A percentile compares a stretch with the other conserved stretches of the same genome.
Conservation (phyloP, 169 alveolate genomes). For the Plasmodium relictum region DNA sequence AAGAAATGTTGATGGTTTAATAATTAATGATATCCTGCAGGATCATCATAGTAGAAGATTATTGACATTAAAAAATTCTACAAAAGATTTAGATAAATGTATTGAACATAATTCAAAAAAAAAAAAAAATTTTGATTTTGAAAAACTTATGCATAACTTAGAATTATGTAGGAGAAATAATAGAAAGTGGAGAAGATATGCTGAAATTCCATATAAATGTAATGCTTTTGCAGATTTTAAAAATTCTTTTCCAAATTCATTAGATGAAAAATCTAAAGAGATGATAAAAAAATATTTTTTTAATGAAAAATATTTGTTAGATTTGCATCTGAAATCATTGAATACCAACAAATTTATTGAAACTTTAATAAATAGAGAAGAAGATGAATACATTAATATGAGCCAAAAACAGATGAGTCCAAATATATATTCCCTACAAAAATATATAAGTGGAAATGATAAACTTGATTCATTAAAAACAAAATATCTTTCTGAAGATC, state of each 20-base stretch:
- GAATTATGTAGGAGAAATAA: slow-evolving; percentile 69
- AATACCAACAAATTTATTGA: slow-evolving; percentile 57
- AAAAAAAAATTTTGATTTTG: slow-evolving; percentile 57
- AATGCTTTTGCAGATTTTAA: slow-evolving; percentile 62
- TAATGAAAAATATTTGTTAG: slow-evolving; percentile 77
- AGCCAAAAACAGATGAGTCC: slow-evolving; percentile 57
- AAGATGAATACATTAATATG: slow-evolving; percentile 45
- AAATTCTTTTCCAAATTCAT: slow-evolving; percentile 40
- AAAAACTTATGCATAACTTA: slow-evolving; percentile 50
- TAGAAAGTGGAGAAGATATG: slow-evolving; percentile 57
- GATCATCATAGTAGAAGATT: slow-evolving; percentile 33
- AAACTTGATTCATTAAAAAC: slow-evolving; percentile 1
- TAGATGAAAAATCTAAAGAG: slow-evolving; percentile 76
- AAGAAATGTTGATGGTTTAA: slow-evolving; percentile 73
- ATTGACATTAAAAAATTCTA: slow-evolving; percentile 18
- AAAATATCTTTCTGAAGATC: not conserved
- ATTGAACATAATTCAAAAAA: slow-evolving; percentile 16
- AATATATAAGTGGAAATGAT: slow-evolving; percentile 16
- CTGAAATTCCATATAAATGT: slow-evolving; percentile 63
- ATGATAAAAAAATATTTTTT: slow-evolving; percentile 66
- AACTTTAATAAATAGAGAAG: slow-evolving; percentile 49
- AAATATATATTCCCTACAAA: slow-evolving; percentile 26
- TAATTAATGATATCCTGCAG: slow-evolving; percentile 52
- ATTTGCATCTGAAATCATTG: slow-evolving; percentile 78
- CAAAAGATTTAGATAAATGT: slow-evolving; percentile 9